These are phyloP conservation scores for Globisporangium emineosum DNA, from an alignment of 352 stramenopile species.

Conservation along the genomic window DNA sequence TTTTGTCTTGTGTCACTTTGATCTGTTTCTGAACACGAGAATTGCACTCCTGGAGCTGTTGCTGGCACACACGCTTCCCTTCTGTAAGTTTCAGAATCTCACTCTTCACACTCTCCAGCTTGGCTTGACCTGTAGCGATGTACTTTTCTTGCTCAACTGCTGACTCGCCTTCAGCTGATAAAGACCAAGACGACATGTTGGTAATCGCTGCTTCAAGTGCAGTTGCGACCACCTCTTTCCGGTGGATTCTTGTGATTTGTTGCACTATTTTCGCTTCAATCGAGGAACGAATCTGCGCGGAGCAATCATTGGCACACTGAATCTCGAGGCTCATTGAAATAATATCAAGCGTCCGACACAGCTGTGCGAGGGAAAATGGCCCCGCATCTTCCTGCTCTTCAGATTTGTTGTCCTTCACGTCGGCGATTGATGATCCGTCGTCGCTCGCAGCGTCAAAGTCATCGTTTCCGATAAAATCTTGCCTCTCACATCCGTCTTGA, in stretches of 20 bases:
- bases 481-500: neutral
- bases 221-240: constrained; percentile 30
- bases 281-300: constrained; percentile 19
- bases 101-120: constrained; percentile 30
- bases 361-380: constrained; percentile 34
- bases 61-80: constrained; percentile 1
- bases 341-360: constrained; percentile 51
- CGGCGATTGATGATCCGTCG: constrained; percentile 33
- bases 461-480: neutral
- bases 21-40: constrained; percentile 26
- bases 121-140: constrained; percentile 23
- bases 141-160: constrained; percentile 17
- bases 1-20: constrained; percentile 30
- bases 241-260: constrained; percentile 21
- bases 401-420: constrained; percentile 27
- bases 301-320: constrained; percentile 31
- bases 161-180: constrained; percentile 7
- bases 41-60: constrained; percentile 16
- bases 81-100: constrained; percentile 24
- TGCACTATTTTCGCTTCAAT: constrained; percentile 26
- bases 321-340: constrained; percentile 49
- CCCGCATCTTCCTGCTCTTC: constrained; percentile 18
- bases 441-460: constrained; percentile 32
- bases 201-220: constrained; percentile 32
- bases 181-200: constrained; percentile 40